These are phyloP conservation scores for Metarhizium brunneum DNA, from an alignment of 2,329 filamentous ascomycete species.

Conservation along the genomic window DNA sequence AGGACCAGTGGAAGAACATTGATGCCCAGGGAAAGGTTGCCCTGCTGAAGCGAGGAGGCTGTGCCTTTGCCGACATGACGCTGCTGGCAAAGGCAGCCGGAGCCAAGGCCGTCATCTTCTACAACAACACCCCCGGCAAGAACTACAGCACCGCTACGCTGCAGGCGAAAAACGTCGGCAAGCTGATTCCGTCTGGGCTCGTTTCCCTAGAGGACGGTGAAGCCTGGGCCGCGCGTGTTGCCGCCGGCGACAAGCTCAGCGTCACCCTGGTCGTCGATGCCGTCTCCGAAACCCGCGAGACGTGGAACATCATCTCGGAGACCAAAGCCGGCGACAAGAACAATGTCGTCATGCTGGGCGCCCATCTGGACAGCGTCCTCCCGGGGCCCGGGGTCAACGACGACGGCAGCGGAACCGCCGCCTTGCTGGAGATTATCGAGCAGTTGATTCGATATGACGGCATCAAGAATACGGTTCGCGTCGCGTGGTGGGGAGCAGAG, in stretches of 20 bases:
- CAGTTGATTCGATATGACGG: slow-evolving; percentile 24
- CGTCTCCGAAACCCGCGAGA: slow-evolving; percentile 20
- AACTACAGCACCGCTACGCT: slow-evolving; percentile 39
- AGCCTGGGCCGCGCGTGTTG: slow-evolving; percentile 22
- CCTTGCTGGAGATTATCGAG: slow-evolving; percentile 25
- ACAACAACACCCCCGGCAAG: slow-evolving; percentile 45
- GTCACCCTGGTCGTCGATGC: slow-evolving; percentile 24
- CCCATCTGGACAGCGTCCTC: slow-evolving; percentile 29
- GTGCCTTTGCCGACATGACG: slow-evolving; percentile 32
- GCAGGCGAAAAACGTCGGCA: slow-evolving; percentile 25
- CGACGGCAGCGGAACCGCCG: slow-evolving; percentile 26
- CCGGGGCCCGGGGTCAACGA: slow-evolving; percentile 30
- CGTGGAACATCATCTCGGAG: slow-evolving; percentile 31
- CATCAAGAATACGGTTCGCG: slow-evolving; percentile 29
- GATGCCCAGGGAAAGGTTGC: slow-evolving; percentile 32
- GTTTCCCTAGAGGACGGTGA: slow-evolving; percentile 21
- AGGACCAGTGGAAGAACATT: slow-evolving; percentile 31
- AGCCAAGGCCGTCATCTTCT: slow-evolving; percentile 41
- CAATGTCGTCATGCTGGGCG: slow-evolving; percentile 30
- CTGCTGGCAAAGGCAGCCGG: slow-evolving; percentile 31
- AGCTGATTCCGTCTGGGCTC: slow-evolving; percentile 23
- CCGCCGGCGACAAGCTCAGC: slow-evolving; percentile 17
- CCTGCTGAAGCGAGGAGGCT: slow-evolving; percentile 34
- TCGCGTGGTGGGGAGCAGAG: slow-evolving; percentile 30
- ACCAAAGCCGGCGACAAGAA: slow-evolving; percentile 29